Evolutionary conservation across 441 rosid species (phyloP), one percentile per base, ranked within the genome.

Genomic region (Croton setiger): DNA sequence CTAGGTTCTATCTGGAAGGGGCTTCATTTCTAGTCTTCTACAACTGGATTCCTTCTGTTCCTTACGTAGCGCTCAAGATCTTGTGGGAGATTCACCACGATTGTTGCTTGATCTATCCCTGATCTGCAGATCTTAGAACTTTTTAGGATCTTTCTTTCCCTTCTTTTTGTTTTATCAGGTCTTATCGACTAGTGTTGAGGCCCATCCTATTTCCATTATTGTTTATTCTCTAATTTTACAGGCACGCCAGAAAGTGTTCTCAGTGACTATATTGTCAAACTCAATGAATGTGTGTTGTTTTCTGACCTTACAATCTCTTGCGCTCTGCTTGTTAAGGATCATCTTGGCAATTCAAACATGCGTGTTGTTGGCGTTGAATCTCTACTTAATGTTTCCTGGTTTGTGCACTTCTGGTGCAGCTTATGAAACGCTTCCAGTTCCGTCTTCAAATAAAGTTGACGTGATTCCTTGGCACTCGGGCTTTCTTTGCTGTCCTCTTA

Each of bases 121-220:
- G 60, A 54, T 75, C 81, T 78, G 76, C 65, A 58, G 67, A 80
- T 82, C 87, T 67, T 79, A 77, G 83, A 84, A 74, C 76, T 68
- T 77, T 27, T 67, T 82, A 85, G 89, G 91, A 78, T 82, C 88
- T 82, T 74, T 83, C 88, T 72, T 82, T 86, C 90, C 84, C 77
- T 70, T 72, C 76, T 72, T 67, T 27, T 76, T 84, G 78, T 77
- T 80, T 66, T 69, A 69, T 71, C 67, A 39, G 68, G 54, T 76
- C 86, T 67, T 72, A 20, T 78, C 81, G 66, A 75, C 67, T 73
- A 69, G 63, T 77, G 52, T 69, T n/a, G 81, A 69, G 36, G 27
- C 74, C 76, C 74, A 56, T 62, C 78, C 49, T 74, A 72, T 79
- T 72, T 80, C 87, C 84, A 59, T 52, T 64, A 41, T 54, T 79